These are phyloP conservation scores for Naganishia cerealis DNA, from an alignment of 1,284 basidiomycete genomes.

Conservation along the genomic window DNA sequence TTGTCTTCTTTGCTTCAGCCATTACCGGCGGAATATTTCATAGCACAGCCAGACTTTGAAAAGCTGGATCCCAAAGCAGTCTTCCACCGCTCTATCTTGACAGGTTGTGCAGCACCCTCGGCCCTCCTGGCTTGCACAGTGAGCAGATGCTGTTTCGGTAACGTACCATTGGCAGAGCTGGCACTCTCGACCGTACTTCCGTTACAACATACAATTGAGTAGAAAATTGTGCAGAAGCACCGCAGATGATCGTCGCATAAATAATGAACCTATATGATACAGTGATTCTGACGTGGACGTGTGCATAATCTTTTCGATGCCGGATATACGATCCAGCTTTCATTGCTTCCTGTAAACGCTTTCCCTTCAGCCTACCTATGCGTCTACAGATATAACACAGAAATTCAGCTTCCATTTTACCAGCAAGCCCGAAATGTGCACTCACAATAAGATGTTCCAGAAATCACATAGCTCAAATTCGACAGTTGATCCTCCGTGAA, in stretches of 20 bases:
- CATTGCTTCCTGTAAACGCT: background rate
- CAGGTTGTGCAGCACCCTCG: too few species aligned
- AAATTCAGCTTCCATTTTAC: background rate
- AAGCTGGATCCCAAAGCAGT: too few species aligned
- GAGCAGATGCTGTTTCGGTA: too few species aligned
- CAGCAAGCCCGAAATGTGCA: conserved; percentile 7
- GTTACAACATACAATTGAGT: too few species aligned
- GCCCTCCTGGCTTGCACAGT: too few species aligned
- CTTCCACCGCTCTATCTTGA: too few species aligned
- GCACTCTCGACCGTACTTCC: too few species aligned
- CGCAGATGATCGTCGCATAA: background rate
- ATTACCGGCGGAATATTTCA: too few species aligned
- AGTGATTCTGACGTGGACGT: background rate
- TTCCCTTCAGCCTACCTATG: background rate
- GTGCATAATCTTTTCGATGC: background rate
- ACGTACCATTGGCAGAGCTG: too few species aligned
- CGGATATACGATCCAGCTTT: background rate
- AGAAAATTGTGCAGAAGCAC: too few species aligned
- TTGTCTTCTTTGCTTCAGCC: too few species aligned
- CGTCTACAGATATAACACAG: background rate
- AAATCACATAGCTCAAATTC: conserved; percentile 80
- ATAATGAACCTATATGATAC: background rate
- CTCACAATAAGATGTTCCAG: conserved; percentile 85
- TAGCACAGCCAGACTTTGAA: too few species aligned
- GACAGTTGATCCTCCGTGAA: conserved; percentile 89